phyloP scores from a whole-genome alignment of 345 rosid species.

The Carallia pectinifolia region DNA sequence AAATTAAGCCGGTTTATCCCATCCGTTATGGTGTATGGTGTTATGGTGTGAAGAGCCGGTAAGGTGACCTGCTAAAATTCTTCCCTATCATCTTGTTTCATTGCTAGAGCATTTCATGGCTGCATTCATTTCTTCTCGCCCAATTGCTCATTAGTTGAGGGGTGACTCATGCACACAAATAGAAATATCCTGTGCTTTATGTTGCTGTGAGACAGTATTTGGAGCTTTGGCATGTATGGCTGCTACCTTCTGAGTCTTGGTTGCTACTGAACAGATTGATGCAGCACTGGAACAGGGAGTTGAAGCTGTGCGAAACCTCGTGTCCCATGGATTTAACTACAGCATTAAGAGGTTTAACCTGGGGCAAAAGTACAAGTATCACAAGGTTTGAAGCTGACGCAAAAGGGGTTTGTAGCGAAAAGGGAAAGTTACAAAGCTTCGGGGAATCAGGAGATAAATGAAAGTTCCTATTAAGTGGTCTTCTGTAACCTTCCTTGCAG shows the following conservation, averaged over 20 bases:
- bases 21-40: too few relatives aligned
- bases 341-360: slow-evolving; percentile 63
- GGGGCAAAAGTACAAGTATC: slow-evolving; percentile 73
- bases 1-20: background rate
- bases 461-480: background rate
- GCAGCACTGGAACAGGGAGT: slow-evolving; percentile 64
- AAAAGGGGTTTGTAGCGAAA: background rate
- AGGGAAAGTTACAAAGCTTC: background rate
- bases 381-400: slow-evolving; percentile 40
- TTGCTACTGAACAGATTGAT: slow-evolving; percentile 46
- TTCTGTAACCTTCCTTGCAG: background rate
- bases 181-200: background rate
- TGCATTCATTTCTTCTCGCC: background rate
- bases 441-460: background rate
- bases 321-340: slow-evolving; percentile 56
- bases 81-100: too few relatives aligned
- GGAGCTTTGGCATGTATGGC: background rate
- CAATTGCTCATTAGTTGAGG: background rate
- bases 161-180: background rate
- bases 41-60: too few relatives aligned
- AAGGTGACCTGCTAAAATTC: too few relatives aligned
- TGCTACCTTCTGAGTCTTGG: background rate
- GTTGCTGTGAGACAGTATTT: background rate
- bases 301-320: slow-evolving; percentile 59
- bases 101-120: background rate